Evolutionary conservation across 2,329 filamentous ascomycete species (phyloP), one percentile per base, ranked within the genome.

Genomic region (Paraconiothyrium brasiliense): DNA sequence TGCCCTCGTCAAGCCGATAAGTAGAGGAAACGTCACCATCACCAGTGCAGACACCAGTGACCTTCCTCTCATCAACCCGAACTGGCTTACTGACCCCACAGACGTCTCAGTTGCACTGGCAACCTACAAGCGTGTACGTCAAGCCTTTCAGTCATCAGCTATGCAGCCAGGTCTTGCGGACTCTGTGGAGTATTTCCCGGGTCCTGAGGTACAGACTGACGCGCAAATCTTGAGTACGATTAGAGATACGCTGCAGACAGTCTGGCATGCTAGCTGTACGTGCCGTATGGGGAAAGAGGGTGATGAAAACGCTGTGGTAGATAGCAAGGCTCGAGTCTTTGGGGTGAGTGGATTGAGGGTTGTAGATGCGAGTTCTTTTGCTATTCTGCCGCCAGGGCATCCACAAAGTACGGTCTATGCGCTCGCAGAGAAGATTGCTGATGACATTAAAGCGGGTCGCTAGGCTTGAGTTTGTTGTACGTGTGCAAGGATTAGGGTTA

Each of bases 241-340:
- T 30, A 30, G 27, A 6, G 27, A 30, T 30, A 30, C 27, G 27
- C 27, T 30, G 27, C 27, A 30, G 27, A 30, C 27, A 30, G 3
- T 74, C 71, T 2, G 82, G 80, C 0, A 83, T 78, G 50, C 86
- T 83, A 83, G 86, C 87, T 67, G 86, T 85, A 89, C 86, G 0
- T 78, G 78, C 2, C 84, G 82, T 74, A 88, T 88, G 85, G 72
- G 71, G 5, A 58, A 48, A 50, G 24, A 41, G 3, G 63, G 67
- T n/a, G 67, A 76, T 46, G 49, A 56, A 5, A 69, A 67, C 58
- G 72, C 76, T 4, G 74, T 78, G 3, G 67, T 77, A 6, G 76
- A 78, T 63, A 66, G 60, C 2, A 30, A 63, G 37, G 61, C 14
- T 3, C 43, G 37, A 32, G 61, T 63, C 1, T 57, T 41, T 35